Base-by-base conservation (phyloP, 2,329 filamentous ascomycete species). In the Epichloe aotearoae region DNA sequence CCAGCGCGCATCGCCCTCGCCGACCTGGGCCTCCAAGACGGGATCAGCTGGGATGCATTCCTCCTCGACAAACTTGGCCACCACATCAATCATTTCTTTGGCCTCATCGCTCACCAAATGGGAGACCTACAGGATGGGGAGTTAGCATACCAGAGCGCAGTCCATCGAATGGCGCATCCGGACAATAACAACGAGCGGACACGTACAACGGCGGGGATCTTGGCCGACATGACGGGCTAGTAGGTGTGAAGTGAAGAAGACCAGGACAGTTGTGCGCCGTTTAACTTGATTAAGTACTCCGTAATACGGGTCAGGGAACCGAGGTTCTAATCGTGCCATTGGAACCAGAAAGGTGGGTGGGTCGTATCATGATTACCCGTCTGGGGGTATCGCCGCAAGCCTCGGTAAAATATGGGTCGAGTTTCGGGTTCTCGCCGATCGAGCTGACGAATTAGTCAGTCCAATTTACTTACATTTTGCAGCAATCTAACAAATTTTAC, bases 51-150 rank as follows among this genome's bases (percentile, higher is more conserved):
- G 86, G 58, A 89, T 84, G 67, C 86, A 98, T 75, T 95, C 90
- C 69, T 95, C 90, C 65, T 97, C 87, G 59, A 98, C 93, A 62
- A 98, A 98, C 69, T 89, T 88, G 73, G 91, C 88, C 58, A 98
- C 87, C 57, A 88, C 65, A 63, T 96, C 90, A 58, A 96, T 73
- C 33, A 85, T 87, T 75, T 86, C 82, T 71, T 84, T 87, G 49
- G 90, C 90, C 62, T 80, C 76, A 53, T 94, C 88, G 71, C 88
- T 94, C 58, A 96, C 87, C 66, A 76, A 74, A 60, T 75, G 62
- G 50, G 66, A 62, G 51, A 71, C 73, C 74, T 77, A 33, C 10
- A 30, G 30, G 30, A 30, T 30, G 30, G 26, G 26, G 26, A 10
- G 30, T 30, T 30, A 30, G 30, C 30, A 19, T 19, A 3, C 19